These are phyloP conservation scores for Acanthamoeba castellanii DNA, from an alignment of 208 protist genomes.

Conservation along the genomic window DNA sequence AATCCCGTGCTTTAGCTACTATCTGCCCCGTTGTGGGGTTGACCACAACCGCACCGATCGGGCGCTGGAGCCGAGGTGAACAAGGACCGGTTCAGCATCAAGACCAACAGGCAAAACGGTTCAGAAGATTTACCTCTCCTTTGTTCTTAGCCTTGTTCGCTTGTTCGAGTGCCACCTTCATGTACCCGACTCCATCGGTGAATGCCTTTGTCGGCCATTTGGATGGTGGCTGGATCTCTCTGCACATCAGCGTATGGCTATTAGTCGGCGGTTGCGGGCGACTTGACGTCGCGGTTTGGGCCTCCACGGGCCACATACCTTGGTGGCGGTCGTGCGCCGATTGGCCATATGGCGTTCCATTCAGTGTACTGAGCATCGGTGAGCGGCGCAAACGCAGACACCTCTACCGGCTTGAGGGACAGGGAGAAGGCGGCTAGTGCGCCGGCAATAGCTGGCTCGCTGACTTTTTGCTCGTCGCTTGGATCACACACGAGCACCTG, in stretches of 20 bases:
- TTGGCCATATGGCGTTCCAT: constrained; percentile 60
- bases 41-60: constrained; percentile 65
- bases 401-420: neutral
- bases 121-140: constrained; percentile 11
- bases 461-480: neutral
- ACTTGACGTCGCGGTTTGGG: neutral
- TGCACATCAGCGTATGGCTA: neutral
- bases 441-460: neutral
- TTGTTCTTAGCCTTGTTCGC: neutral
- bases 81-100: neutral
- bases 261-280: neutral
- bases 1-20: neutral
- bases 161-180: constrained; percentile 2
- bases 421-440: neutral
- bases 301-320: neutral
- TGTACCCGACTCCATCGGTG: neutral
- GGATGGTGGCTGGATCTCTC: neutral
- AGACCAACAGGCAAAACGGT: too few relatives aligned
- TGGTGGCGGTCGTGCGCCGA: constrained; percentile 1
- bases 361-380: constrained; percentile 27
- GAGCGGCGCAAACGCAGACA: constrained; percentile 7
- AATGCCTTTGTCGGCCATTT: neutral
- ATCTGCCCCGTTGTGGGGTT: constrained; percentile 27
- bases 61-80: neutral
- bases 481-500: constrained; percentile 7